A percentile compares a stretch with the other conserved stretches of the same genome.
phyloP scores from a whole-genome alignment of 2,329 filamentous ascomycete genomes.

The Fusarium proliferatum region DNA sequence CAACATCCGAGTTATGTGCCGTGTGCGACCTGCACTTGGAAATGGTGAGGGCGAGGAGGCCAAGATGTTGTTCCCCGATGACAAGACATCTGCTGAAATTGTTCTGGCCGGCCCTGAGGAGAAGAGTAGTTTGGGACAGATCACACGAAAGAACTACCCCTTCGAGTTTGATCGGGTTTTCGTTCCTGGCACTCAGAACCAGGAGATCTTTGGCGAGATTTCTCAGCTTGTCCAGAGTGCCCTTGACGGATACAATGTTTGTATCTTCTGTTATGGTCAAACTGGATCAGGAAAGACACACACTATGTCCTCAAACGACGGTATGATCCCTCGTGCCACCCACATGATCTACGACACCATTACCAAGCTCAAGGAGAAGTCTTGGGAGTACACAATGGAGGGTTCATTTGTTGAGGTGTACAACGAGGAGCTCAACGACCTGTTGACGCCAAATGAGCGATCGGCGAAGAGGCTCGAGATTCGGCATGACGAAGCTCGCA shows the following conservation, averaged over 20 bases:
- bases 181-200: conserved; percentile 78
- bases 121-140: conserved; percentile 79
- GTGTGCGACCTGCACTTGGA: conserved; percentile 81
- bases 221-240: conserved; percentile 97
- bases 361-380: conserved; percentile 84
- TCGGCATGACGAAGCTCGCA: conserved; percentile 83
- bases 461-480: conserved; percentile 85
- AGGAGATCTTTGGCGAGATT: conserved; percentile 94
- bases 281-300: conserved; percentile 97
- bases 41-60: conserved; percentile 72
- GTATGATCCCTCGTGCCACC: conserved; percentile 95
- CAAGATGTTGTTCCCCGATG: conserved; percentile 81
- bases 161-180: conserved; percentile 97
- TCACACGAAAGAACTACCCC: conserved; percentile 81
- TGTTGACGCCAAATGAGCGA: conserved; percentile 70
- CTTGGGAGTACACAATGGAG: conserved; percentile 94
- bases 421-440: conserved; percentile 95
- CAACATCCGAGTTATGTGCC: conserved; percentile 98
- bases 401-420: conserved; percentile 98
- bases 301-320: conserved; percentile 91
- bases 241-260: conserved; percentile 97
- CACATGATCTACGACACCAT: conserved; percentile 94
- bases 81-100: conserved; percentile 89
- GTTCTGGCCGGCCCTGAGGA: conserved; percentile 85
- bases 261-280: conserved; percentile 98